Percentiles rank a stretch among this genome's conserved stretches.
Evolutionary conservation across 306 rosid genomes (phyloP).

Genomic region (Cicer cuneatum): DNA sequence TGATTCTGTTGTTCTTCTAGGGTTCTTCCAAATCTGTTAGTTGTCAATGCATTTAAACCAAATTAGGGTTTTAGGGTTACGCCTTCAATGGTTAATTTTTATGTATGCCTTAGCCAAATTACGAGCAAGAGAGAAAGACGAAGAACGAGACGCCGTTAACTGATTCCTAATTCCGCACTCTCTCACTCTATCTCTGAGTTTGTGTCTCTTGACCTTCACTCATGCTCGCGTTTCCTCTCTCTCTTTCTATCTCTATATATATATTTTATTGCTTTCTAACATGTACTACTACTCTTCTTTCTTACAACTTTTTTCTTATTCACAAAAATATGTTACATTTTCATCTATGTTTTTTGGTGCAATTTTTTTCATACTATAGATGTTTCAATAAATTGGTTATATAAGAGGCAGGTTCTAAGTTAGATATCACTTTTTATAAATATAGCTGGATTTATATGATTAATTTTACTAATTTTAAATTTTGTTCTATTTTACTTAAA

Average conservation of each 20-base stretch:
- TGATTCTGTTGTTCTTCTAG: slow-evolving; percentile 14
- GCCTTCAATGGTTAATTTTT: not conserved
- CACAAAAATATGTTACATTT: too few relatives aligned
- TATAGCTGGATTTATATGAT: too few relatives aligned
- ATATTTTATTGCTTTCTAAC: too few relatives aligned
- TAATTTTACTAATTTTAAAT: too few relatives aligned
- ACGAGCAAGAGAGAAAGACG: not conserved
- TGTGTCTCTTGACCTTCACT: not conserved
- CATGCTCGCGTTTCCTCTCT: not conserved
- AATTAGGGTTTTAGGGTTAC: slow-evolving; percentile 37
- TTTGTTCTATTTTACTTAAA: too few relatives aligned
- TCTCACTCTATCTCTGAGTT: not conserved
- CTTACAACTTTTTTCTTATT: too few relatives aligned
- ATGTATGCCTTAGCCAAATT: not conserved
- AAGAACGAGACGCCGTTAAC: not conserved
- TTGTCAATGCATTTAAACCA: slow-evolving; percentile 33
- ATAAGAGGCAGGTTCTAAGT: too few relatives aligned
- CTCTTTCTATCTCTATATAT: not conserved
- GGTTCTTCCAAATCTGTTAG: slow-evolving; percentile 46
- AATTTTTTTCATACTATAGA: too few relatives aligned
- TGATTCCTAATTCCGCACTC: not conserved
- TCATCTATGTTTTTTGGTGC: too few relatives aligned
- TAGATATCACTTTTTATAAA: too few relatives aligned
- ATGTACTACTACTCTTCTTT: too few relatives aligned
- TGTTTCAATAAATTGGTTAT: too few relatives aligned